A percentile compares a stretch with the other conserved stretches of the same genome.
These are phyloP conservation scores for Cyclotella baltica DNA, from an alignment of 108 stramenopile species.

Conservation along the genomic window DNA sequence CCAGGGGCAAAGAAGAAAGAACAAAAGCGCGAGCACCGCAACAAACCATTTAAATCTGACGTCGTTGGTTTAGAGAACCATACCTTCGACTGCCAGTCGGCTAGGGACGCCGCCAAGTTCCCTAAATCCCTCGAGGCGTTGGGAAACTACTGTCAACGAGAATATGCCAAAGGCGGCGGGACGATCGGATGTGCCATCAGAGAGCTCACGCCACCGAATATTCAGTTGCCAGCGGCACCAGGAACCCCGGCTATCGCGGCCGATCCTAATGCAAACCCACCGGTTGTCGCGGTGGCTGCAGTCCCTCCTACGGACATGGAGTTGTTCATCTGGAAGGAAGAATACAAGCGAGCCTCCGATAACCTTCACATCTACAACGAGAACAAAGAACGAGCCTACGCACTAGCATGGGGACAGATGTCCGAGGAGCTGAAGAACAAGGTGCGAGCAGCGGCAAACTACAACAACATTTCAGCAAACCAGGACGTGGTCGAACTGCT, in stretches of 20 bases:
- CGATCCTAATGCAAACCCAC: not conserved
- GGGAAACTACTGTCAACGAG: not conserved
- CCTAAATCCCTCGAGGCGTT: too few species aligned
- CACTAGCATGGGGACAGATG: too few species aligned
- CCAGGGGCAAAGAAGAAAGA: too few species aligned
- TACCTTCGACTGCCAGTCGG: too few species aligned
- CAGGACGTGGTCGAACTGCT: not conserved
- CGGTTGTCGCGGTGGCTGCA: not conserved
- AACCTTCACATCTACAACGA: not conserved
- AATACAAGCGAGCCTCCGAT: not conserved
- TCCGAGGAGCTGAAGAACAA: not conserved
- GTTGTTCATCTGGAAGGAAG: not conserved
- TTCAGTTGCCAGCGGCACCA: not conserved
- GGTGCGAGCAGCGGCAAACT: not conserved
- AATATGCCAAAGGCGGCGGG: not conserved
- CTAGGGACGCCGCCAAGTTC: too few species aligned
- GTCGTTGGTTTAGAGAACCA: too few species aligned
- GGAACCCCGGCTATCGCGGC: not conserved
- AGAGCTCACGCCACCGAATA: not conserved
- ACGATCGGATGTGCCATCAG: not conserved
- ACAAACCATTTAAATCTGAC: too few species aligned
- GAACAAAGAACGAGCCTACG: not conserved
- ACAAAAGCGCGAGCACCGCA: too few species aligned
- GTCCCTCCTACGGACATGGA: not conserved
- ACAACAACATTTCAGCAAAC: not conserved